A percentile compares a stretch with the other conserved stretches of the same genome.
These are phyloP conservation scores for Jatropha multifida DNA, from an alignment of 441 rosid genomes.

Conservation along the genomic window DNA sequence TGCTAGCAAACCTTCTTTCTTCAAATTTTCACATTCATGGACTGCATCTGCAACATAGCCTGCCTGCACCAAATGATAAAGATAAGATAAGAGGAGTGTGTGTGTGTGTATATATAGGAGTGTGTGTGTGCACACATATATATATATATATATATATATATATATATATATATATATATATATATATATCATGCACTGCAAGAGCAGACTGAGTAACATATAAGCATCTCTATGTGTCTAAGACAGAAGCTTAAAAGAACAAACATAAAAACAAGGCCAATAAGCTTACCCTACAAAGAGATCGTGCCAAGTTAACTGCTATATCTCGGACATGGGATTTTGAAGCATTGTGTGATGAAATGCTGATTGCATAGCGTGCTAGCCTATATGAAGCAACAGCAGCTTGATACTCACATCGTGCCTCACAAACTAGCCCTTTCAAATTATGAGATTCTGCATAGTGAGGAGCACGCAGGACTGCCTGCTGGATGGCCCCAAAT, in stretches of 20 bases:
- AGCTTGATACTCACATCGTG: conserved; percentile 58
- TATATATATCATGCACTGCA: conserved; percentile 6
- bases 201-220: conserved; percentile 6
- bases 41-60: conserved; percentile 69
- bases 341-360: conserved; percentile 37
- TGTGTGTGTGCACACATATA: too few species aligned
- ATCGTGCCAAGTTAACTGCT: conserved; percentile 76
- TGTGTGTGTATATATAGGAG: too few species aligned
- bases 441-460: conserved; percentile 85
- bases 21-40: conserved; percentile 64
- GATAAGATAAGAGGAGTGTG: neutral
- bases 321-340: conserved; percentile 55
- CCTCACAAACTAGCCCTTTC: conserved; percentile 83
- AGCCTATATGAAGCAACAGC: conserved; percentile 68
- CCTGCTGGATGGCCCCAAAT: conserved; percentile 83
- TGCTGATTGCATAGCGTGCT: conserved; percentile 54
- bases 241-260: conserved; percentile 20
- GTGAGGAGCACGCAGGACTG: conserved; percentile 78
- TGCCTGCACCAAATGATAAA: conserved; percentile 49
- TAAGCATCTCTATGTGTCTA: conserved; percentile 5
- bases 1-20: conserved; percentile 53
- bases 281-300: conserved; percentile 67
- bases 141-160: too few species aligned
- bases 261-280: conserved; percentile 6
- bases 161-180: conserved; percentile 1